phyloP scores from a whole-genome alignment of 1,284 basidiomycete genomes.

The Coniophora puteana region DNA sequence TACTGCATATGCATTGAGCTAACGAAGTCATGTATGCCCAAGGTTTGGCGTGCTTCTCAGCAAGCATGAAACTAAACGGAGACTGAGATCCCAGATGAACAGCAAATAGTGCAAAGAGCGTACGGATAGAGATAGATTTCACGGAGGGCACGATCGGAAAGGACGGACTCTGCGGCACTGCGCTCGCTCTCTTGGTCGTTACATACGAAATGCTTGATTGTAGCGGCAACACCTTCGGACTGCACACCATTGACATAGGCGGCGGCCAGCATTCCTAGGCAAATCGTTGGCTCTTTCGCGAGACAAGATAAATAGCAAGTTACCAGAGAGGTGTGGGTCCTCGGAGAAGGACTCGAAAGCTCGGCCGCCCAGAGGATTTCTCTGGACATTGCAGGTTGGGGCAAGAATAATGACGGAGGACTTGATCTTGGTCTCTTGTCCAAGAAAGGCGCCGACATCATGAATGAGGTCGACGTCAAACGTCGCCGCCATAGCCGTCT shows the following conservation, averaged over 20 bases:
- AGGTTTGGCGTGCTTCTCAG: constrained; percentile 55
- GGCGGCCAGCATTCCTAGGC: constrained; percentile 50
- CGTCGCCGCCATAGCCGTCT: constrained; percentile 64
- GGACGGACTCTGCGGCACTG: constrained; percentile 56
- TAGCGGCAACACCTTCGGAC: constrained; percentile 57
- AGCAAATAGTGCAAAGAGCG: constrained; percentile 17
- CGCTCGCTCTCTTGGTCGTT: constrained; percentile 71
- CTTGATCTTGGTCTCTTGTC: constrained; percentile 59
- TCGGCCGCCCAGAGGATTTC: constrained; percentile 56
- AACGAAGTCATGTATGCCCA: constrained; percentile 65
- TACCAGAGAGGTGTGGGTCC: constrained; percentile 60
- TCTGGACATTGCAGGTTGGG: constrained; percentile 70
- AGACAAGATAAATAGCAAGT: background rate
- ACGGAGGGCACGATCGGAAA: constrained; percentile 60
- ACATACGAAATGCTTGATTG: constrained; percentile 48
- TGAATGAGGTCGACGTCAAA: constrained; percentile 56
- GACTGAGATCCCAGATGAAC: constrained; percentile 4
- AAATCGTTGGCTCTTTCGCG: constrained; percentile 4
- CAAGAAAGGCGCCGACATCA: constrained; percentile 54
- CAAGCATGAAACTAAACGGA: constrained; percentile 56
- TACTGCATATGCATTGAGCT: constrained; percentile 13
- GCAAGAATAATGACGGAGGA: constrained; percentile 61
- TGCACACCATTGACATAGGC: constrained; percentile 69
- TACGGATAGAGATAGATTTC: constrained; percentile 73
- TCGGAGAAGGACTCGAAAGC: constrained; percentile 73